Evolutionary conservation across 169 alveolate species (phyloP).

Genomic region (Plasmodium gaboni): DNA sequence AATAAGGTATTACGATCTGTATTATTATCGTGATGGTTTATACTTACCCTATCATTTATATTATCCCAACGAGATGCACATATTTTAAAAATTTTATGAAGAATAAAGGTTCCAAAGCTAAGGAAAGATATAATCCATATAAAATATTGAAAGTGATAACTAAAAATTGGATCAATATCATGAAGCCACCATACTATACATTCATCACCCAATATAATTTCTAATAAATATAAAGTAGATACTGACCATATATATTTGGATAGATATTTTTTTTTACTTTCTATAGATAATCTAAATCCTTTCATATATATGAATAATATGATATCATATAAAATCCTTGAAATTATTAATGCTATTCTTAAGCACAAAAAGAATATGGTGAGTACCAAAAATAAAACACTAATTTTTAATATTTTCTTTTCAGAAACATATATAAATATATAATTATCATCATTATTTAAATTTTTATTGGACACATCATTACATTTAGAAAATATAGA

Average conservation of each 20-base stretch:
- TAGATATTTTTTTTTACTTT: constrained; percentile 58
- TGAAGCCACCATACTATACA: constrained; percentile 74
- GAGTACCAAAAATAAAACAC: constrained; percentile 20
- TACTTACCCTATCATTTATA: not conserved
- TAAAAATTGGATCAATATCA: constrained; percentile 69
- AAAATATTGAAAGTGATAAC: constrained; percentile 69
- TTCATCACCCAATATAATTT: constrained; percentile 39
- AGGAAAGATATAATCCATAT: constrained; percentile 43
- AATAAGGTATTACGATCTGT: not conserved
- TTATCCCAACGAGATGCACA: constrained; percentile 13
- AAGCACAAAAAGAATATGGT: constrained; percentile 48
- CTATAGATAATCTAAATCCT: constrained; percentile 35
- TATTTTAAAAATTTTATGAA: constrained; percentile 6
- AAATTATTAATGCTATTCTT: constrained; percentile 34
- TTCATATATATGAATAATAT: constrained; percentile 21
- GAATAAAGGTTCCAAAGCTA: constrained; percentile 11
- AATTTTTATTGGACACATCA: constrained; percentile 10
- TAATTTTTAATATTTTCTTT: constrained; percentile 39
- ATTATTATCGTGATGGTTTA: not conserved
- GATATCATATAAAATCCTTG: constrained; percentile 66
- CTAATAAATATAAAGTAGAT: constrained; percentile 43
- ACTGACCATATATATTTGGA: constrained; percentile 72
- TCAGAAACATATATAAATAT: constrained; percentile 40
- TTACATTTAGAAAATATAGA: constrained; percentile 31
- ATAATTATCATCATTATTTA: constrained; percentile 20